Evolutionary conservation across 352 stramenopile species (phyloP), one percentile per base, ranked within the genome.

Genomic region (Phytophthora melonis): DNA sequence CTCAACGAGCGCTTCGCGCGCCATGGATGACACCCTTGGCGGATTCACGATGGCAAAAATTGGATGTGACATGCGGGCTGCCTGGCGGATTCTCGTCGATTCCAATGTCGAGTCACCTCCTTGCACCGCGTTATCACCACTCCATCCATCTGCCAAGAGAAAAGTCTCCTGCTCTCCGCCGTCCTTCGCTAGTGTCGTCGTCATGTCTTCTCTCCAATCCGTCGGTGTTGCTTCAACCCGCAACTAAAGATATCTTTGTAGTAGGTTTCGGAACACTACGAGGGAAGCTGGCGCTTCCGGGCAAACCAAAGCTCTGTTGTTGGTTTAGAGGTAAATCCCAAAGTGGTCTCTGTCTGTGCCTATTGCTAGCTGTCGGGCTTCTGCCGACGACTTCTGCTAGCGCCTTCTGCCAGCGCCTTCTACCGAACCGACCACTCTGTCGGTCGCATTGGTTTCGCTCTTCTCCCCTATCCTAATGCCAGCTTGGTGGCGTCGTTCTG

Each of bases 201-300:
- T 27, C 61, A 68, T 54, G 49, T 5, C 59, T 68, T 16, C 13
- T 54, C 21, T 59, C n/a, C 60, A 2, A 3, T 68, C 52, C n/a
- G 39, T 63, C 23, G 23, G 61, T 60, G 6, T 50, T 63, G 54
- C 43, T 58, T 18, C 5, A 34, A 55, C 45, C 36, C 63, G 27
- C 54, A 63, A 70, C 53, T 70, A 63, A 63, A 70, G n/a, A 70
- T 63, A 67, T 58, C 39, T 50, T 59, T 67, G 61, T 54, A 68
- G 61, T 60, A 34, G 61, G 32, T 47, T 21, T 68, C 23, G 16
- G 21, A 55, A 65, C 58, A 65, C 58, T 54, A 39, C 54, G 43
- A 45, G 41, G 58, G 58, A 65, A 65, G 58, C 58, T 65, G 58
- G 41, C 58, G 58, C 58, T 65, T 65, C 58, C 58, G 25, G 58